Conservation (phyloP, 2,329 filamentous ascomycete genomes). For the Orbilia ellipsospora region DNA sequence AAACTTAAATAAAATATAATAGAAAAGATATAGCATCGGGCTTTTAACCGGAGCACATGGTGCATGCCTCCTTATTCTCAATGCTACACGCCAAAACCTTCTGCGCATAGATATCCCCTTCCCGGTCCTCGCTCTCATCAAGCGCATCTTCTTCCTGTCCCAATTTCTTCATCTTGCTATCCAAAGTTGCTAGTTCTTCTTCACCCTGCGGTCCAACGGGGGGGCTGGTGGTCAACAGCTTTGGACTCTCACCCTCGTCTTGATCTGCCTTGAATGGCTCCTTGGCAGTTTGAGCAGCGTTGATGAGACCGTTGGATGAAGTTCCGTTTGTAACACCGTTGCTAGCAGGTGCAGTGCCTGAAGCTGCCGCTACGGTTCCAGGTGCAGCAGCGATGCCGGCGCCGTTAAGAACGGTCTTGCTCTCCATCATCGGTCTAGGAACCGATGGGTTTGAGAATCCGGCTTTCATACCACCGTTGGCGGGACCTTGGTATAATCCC, state of each 20-base stretch:
- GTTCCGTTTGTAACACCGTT: slow-evolving; percentile 49
- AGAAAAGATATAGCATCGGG: neutral
- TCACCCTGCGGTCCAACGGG: slow-evolving; percentile 69
- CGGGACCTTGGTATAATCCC: slow-evolving; percentile 62
- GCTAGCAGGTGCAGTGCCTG: slow-evolving; percentile 16
- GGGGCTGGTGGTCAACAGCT: slow-evolving; percentile 79
- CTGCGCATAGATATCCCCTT: slow-evolving; percentile 94
- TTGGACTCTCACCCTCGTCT: slow-evolving; percentile 81
- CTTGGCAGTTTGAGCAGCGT: slow-evolving; percentile 65
- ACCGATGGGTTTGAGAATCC: slow-evolving; percentile 67
- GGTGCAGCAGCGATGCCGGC: slow-evolving; percentile 74
- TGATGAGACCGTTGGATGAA: slow-evolving; percentile 56
- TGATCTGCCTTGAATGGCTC: slow-evolving; percentile 81
- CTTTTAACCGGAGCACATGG: slow-evolving; percentile 93
- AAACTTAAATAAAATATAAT: too few species aligned
- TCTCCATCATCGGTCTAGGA: slow-evolving; percentile 44
- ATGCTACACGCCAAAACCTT: slow-evolving; percentile 95
- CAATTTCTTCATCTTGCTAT: slow-evolving; percentile 66
- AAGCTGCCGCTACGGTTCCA: slow-evolving; percentile 66
- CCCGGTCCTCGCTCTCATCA: slow-evolving; percentile 77
- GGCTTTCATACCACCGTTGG: slow-evolving; percentile 66
- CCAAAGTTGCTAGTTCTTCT: slow-evolving; percentile 69
- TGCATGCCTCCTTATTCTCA: slow-evolving; percentile 91
- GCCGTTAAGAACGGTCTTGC: slow-evolving; percentile 49
- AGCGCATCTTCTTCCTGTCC: slow-evolving; percentile 78